Evolutionary conservation across 768 basidiomycete species (phyloP).

Genomic region (Pulveroboletus sp.): DNA sequence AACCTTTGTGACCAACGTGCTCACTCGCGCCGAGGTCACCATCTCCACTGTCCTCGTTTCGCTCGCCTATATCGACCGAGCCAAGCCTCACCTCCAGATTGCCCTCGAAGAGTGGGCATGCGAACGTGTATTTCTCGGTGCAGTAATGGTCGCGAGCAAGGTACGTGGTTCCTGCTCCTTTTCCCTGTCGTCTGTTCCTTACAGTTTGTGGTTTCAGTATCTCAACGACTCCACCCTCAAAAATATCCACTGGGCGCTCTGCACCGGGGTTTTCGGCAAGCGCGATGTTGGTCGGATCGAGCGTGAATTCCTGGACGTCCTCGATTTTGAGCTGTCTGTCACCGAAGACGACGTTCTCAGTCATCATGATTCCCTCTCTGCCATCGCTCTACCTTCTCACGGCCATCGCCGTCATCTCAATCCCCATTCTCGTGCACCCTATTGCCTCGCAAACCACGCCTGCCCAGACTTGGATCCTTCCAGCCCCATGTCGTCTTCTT

Average conservation of each 20-base stretch:
- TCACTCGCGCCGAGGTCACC: slow-evolving; percentile 69
- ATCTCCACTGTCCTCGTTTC: slow-evolving; percentile 64
- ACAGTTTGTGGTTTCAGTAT: slow-evolving; percentile 45
- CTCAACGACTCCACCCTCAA: slow-evolving; percentile 87
- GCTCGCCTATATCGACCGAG: slow-evolving; percentile 73
- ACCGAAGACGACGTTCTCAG: slow-evolving; percentile 59
- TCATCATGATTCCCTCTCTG: slow-evolving; percentile 37
- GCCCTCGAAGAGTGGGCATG: slow-evolving; percentile 82
- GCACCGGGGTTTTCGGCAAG: slow-evolving; percentile 78
- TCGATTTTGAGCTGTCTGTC: slow-evolving; percentile 69
- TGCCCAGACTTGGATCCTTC: slow-evolving; percentile 46
- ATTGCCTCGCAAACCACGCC: slow-evolving; percentile 17
- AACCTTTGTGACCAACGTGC: slow-evolving; percentile 62
- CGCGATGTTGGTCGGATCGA: slow-evolving; percentile 78
- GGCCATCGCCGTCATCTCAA: slow-evolving; percentile 25
- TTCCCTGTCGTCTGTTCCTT: slow-evolving; percentile 9
- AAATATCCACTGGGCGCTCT: slow-evolving; percentile 88
- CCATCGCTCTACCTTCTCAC: slow-evolving; percentile 26
- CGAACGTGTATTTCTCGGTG: slow-evolving; percentile 87
- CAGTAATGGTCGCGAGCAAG: slow-evolving; percentile 86
- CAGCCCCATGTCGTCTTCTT: slow-evolving; percentile 37
- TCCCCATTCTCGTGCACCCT: slow-evolving; percentile 17
- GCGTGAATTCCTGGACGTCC: slow-evolving; percentile 76
- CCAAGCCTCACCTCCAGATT: slow-evolving; percentile 76
- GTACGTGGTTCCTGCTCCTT: slow-evolving; percentile 36